Percentiles rank a stretch among this genome's conserved stretches.
phyloP scores from a whole-genome alignment of 2,329 filamentous ascomycete genomes.

The Rachicladosporium sp. region DNA sequence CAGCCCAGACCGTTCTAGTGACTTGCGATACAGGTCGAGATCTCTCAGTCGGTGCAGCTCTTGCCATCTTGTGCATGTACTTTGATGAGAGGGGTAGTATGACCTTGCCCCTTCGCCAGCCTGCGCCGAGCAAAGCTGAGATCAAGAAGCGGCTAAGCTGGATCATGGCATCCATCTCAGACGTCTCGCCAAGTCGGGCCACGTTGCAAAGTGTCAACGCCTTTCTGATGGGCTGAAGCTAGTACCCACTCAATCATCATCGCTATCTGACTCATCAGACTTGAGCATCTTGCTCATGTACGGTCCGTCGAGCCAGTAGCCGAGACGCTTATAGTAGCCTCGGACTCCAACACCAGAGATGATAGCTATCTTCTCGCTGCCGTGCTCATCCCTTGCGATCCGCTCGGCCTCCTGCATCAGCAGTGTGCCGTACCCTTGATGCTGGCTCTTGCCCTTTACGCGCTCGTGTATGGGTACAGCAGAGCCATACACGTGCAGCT shows the following conservation, averaged over 20 bases:
- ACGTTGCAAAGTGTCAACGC: constrained; percentile 88
- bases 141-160: constrained; percentile 70
- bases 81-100: constrained; percentile 50
- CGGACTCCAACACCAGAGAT: constrained; percentile 96
- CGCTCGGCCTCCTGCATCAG: constrained; percentile 97
- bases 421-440: constrained; percentile 91
- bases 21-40: constrained; percentile 70
- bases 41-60: constrained; percentile 61
- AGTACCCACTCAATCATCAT: constrained; percentile 14
- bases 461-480: constrained; percentile 95
- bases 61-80: constrained; percentile 64
- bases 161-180: constrained; percentile 67
- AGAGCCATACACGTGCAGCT: constrained; percentile 92
- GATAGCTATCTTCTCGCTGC: constrained; percentile 86
- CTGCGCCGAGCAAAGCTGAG: constrained; percentile 50
- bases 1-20: constrained; percentile 35
- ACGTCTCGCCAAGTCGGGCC: constrained; percentile 69
- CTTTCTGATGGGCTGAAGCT: constrained; percentile 55
- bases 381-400: constrained; percentile 88
- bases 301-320: constrained; percentile 85
- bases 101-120: neutral
- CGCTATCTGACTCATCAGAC: constrained; percentile 15
- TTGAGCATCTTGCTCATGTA: constrained; percentile 42
- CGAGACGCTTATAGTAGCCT: constrained; percentile 87
- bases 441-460: constrained; percentile 93